A percentile compares a stretch with the other conserved stretches of the same genome.
phyloP scores from a whole-genome alignment of 768 basidiomycete genomes.

The Nevesoporus exiguus region DNA sequence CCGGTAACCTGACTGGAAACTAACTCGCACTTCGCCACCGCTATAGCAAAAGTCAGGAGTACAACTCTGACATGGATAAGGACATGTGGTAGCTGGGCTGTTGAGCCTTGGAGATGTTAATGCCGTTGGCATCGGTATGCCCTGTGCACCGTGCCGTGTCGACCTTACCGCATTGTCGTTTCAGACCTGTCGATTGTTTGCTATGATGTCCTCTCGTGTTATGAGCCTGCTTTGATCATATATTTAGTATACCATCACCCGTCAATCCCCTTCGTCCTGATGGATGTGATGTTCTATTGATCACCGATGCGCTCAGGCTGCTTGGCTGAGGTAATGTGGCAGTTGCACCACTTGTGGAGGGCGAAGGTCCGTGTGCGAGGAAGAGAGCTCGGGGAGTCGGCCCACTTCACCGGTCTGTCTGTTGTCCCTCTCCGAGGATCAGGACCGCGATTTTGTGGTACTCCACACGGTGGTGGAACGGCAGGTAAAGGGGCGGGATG shows the following conservation, averaged over 20 bases:
- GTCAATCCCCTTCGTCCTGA: neutral
- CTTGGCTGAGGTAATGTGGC: neutral
- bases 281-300: neutral
- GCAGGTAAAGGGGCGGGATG: no score
- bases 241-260: neutral
- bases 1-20: neutral
- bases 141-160: neutral
- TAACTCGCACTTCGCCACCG: conserved; percentile 3
- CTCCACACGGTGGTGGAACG: no score
- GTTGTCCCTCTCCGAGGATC: no score
- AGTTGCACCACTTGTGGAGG: neutral
- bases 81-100: conserved; percentile 50
- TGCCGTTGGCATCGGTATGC: no score
- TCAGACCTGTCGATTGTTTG: neutral
- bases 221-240: neutral
- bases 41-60: conserved; percentile 81
- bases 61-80: conserved; percentile 85
- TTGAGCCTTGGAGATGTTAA: neutral
- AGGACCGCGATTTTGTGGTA: no score
- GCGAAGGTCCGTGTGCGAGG: no score
- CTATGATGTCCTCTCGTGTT: neutral
- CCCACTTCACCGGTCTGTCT: no score
- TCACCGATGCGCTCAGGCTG: neutral
- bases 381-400: no score
- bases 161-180: neutral